phyloP scores from a whole-genome alignment of 1,139 yeast species.

The Candida glucosophila region DNA sequence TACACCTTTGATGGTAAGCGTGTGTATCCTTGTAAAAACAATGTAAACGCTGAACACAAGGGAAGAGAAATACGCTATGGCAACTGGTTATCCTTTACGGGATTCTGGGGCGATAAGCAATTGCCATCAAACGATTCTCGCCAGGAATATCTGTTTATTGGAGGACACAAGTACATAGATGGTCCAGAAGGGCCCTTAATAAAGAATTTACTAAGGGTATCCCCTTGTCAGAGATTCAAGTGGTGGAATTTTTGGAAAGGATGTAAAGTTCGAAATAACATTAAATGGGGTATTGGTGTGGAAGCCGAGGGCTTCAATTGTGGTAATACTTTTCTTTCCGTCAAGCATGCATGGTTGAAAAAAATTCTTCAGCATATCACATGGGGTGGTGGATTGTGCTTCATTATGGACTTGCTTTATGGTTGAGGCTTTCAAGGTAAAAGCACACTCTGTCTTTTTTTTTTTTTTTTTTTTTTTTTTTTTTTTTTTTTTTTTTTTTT shows the following conservation, averaged over 20 bases:
- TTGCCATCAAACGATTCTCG: constrained; percentile 61
- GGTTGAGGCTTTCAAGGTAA: too few relatives aligned
- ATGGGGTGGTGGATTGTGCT: constrained; percentile 68
- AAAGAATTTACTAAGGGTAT: constrained; percentile 60
- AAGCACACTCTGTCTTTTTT: too few relatives aligned
- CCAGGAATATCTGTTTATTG: constrained; percentile 72
- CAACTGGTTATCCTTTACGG: constrained; percentile 72
- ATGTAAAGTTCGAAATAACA: constrained; percentile 67
- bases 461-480: too few relatives aligned
- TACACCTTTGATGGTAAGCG: constrained; percentile 63
- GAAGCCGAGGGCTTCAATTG: constrained; percentile 75
- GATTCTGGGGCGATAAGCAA: constrained; percentile 88
- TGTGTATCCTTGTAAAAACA: constrained; percentile 36
- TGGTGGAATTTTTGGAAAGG: constrained; percentile 81
- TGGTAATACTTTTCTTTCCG: constrained; percentile 48
- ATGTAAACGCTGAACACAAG: constrained; percentile 21
- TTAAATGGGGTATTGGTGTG: constrained; percentile 79
- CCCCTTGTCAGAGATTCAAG: constrained; percentile 75
- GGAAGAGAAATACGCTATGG: constrained; percentile 61
- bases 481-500: too few relatives aligned
- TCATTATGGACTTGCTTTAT: constrained; percentile 46
- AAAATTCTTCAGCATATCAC: constrained; percentile 43
- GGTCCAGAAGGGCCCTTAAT: constrained; percentile 88
- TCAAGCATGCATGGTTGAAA: constrained; percentile 43
- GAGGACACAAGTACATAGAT: constrained; percentile 81